A percentile compares a stretch with the other conserved stretches of the same genome.
These are phyloP conservation scores for Trypanosoma avium DNA, from an alignment of 208 protist genomes.

Conservation along the genomic window DNA sequence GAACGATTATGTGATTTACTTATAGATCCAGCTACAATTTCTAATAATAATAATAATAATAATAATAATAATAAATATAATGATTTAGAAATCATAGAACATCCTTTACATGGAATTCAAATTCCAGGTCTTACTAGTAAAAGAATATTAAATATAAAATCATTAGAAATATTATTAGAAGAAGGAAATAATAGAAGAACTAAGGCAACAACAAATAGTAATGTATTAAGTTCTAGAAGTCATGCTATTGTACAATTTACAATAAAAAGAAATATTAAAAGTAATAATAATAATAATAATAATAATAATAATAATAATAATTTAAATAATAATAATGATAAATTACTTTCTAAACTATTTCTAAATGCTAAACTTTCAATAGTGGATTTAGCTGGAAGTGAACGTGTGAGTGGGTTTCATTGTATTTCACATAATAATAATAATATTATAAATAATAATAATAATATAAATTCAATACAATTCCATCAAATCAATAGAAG, in stretches of 20 bases:
- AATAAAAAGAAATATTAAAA: neutral
- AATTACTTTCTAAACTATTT: neutral
- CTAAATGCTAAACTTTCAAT: slow-evolving; percentile 43
- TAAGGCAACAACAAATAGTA: slow-evolving; percentile 49
- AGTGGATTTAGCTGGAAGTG: slow-evolving; percentile 83
- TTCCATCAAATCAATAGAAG: too few species aligned
- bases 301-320: neutral
- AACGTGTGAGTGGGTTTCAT: slow-evolving; percentile 38
- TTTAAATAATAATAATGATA: neutral
- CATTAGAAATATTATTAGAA: slow-evolving; percentile 38
- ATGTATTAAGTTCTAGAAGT: slow-evolving; percentile 65
- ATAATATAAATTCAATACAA: too few species aligned
- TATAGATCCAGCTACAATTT: neutral
- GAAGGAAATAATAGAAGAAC: slow-evolving; percentile 30
- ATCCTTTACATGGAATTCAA: slow-evolving; percentile 12
- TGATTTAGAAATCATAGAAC: slow-evolving; percentile 14
- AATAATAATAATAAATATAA: neutral
- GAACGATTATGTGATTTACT: slow-evolving; percentile 58
- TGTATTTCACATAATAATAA: too few species aligned
- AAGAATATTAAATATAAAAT: slow-evolving; percentile 25
- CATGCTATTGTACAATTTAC: slow-evolving; percentile 65
- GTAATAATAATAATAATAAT: slow-evolving; percentile 17
- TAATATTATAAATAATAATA: too few species aligned
- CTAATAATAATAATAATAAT: neutral
- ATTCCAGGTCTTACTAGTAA: slow-evolving; percentile 2